Percentiles rank a stretch among this genome's conserved stretches.
phyloP scores from a whole-genome alignment of 768 basidiomycete species.

The Boletus subparvulus region DNA sequence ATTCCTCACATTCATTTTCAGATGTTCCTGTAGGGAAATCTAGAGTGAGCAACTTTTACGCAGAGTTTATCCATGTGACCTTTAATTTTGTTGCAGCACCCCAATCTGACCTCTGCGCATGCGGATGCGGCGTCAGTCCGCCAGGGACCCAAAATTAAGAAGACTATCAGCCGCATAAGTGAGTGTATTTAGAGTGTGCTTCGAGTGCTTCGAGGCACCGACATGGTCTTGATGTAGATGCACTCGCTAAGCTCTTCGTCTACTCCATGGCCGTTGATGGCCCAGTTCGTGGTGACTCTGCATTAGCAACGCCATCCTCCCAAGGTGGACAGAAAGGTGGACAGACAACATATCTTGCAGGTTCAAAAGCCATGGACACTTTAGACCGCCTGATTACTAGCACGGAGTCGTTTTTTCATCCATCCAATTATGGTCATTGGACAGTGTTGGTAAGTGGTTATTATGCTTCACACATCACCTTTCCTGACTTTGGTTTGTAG shows the following conservation, averaged over 20 bases:
- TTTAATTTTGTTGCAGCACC: constrained; percentile 42
- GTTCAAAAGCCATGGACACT: constrained; percentile 85
- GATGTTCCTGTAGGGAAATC: constrained; percentile 57
- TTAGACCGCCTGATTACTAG: constrained; percentile 87
- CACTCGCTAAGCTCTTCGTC: constrained; percentile 81
- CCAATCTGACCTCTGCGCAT: constrained; percentile 63
- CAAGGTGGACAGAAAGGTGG: constrained; percentile 29
- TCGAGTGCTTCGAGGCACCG: neutral
- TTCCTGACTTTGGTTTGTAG: constrained; percentile 36
- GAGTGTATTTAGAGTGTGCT: neutral
- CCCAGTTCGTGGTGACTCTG: constrained; percentile 46
- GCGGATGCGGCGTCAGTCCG: constrained; percentile 64
- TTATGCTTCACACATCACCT: neutral
- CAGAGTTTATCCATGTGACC: neutral
- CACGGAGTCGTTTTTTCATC: constrained; percentile 94
- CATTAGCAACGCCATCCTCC: constrained; percentile 66
- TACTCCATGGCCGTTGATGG: constrained; percentile 90
- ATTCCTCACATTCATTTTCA: constrained; percentile 37
- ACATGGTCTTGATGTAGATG: constrained; percentile 43
- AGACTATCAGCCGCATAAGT: constrained; percentile 64
- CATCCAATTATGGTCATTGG: constrained; percentile 89
- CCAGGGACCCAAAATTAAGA: constrained; percentile 64
- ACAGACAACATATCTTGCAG: constrained; percentile 64
- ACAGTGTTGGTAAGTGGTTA: constrained; percentile 38
- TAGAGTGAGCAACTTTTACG: constrained; percentile 43